These are phyloP conservation scores for Blastomyces gilchristii DNA, from an alignment of 2,329 filamentous ascomycete species.

Conservation along the genomic window DNA sequence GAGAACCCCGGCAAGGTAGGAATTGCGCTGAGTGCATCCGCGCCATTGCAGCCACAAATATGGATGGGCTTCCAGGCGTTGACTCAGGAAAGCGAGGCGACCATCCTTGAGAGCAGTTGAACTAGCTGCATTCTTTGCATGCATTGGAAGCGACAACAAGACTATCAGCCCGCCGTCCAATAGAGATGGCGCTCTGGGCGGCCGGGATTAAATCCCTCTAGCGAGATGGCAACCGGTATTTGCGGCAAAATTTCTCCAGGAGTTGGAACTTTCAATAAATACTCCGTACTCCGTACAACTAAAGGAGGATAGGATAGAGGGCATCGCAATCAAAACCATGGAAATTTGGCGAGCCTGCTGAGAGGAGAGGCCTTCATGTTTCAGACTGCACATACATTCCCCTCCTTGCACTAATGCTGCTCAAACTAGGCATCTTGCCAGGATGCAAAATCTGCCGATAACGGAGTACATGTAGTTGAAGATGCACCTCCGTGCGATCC, in stretches of 20 bases:
- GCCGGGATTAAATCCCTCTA: background rate
- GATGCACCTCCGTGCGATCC: background rate
- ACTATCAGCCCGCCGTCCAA: background rate
- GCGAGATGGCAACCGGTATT: background rate
- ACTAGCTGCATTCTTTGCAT: background rate
- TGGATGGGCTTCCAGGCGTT: background rate
- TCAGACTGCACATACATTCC: background rate
- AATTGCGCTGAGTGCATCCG: background rate
- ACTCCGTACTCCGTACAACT: too few species aligned
- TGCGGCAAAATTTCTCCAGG: background rate
- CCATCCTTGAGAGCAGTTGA: background rate
- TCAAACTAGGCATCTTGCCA: background rate
- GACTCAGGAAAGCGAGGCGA: background rate
- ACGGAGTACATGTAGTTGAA: background rate
- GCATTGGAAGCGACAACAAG: background rate
- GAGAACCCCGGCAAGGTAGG: background rate
- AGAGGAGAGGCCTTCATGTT: background rate
- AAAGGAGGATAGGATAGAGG: background rate
- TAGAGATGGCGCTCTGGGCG: background rate
- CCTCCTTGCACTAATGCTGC: too few species aligned
- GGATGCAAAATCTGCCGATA: background rate
- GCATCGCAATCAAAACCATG: background rate
- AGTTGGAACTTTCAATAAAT: background rate
- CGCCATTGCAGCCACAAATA: background rate
- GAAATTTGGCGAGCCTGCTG: background rate